Conservation (phyloP, 225 moss, liverwort and hornwort genomes). For the Anthoceros angustus region DNA sequence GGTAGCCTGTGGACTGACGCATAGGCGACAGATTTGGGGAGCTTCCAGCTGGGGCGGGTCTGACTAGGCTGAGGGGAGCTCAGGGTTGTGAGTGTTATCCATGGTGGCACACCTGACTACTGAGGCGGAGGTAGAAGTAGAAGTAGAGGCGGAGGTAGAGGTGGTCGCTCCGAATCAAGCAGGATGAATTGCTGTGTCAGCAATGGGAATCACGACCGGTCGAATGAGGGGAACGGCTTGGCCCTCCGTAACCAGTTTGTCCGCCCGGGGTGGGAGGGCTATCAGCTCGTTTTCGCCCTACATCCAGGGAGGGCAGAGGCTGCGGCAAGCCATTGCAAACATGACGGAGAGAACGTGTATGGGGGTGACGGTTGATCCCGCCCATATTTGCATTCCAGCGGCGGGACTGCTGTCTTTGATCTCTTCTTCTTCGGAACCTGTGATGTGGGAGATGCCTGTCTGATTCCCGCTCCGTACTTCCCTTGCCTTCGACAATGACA, state of each 20-base stretch:
- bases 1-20: no score
- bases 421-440: slow-evolving; percentile 96
- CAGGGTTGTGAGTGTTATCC: no score
- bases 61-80: no score
- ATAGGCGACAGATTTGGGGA: no score
- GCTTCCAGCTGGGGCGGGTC: no score
- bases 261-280: slow-evolving; percentile 52
- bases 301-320: slow-evolving; percentile 69
- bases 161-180: no score
- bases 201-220: slow-evolving; percentile 7
- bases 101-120: no score
- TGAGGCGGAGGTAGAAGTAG: no score
- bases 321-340: slow-evolving; percentile 63
- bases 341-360: slow-evolving; percentile 99
- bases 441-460: slow-evolving; percentile 68
- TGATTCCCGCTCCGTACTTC: slow-evolving; percentile 96
- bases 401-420: slow-evolving; percentile 91
- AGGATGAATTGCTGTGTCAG: not conserved
- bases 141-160: no score
- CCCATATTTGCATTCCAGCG: slow-evolving; percentile 89
- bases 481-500: slow-evolving; percentile 98
- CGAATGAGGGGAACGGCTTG: not conserved
- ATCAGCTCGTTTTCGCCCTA: slow-evolving; percentile 78
- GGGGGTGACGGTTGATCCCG: slow-evolving; percentile 73
- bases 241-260: slow-evolving; percentile 20